Conservation (phyloP, 768 basidiomycete species). For the Boletus patriciae region DNA sequence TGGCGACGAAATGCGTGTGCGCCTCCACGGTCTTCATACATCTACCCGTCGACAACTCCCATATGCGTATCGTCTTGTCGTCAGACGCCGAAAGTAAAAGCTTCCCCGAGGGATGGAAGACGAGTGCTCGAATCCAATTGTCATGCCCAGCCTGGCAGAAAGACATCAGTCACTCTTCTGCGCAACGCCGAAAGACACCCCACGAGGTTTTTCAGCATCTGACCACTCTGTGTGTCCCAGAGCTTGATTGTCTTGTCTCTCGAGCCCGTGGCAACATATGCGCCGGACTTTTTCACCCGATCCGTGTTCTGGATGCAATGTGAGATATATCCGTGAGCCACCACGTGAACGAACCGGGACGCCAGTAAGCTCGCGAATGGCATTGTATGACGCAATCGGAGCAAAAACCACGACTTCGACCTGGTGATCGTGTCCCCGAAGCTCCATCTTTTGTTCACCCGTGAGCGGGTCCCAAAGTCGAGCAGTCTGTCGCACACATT, state of each 20-base stretch:
- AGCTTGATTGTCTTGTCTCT: slow-evolving; percentile 91
- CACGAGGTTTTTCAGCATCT: slow-evolving; percentile 75
- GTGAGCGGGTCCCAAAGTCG: slow-evolving; percentile 71
- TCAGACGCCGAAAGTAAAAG: slow-evolving; percentile 89
- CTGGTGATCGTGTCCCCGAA: slow-evolving; percentile 86
- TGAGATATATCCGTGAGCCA: slow-evolving; percentile 2
- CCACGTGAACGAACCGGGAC: slow-evolving; percentile 51
- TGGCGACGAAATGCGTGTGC: slow-evolving; percentile 80
- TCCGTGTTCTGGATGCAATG: slow-evolving; percentile 47
- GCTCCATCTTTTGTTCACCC: slow-evolving; percentile 76
- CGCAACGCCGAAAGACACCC: slow-evolving; percentile 21
- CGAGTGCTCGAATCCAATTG: slow-evolving; percentile 86
- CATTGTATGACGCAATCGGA: slow-evolving; percentile 68
- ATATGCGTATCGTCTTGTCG: slow-evolving; percentile 87
- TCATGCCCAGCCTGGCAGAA: slow-evolving; percentile 69
- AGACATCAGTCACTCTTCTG: slow-evolving; percentile 6
- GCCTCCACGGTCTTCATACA: slow-evolving; percentile 88
- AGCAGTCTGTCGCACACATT: slow-evolving; percentile 53
- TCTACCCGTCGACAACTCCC: slow-evolving; percentile 84
- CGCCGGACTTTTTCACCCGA: slow-evolving; percentile 46
- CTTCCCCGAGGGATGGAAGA: slow-evolving; percentile 90
- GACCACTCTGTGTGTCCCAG: slow-evolving; percentile 86
- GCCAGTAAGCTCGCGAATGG: slow-evolving; percentile 76
- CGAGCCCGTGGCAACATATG: slow-evolving; percentile 77
- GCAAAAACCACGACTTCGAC: slow-evolving; percentile 83